Evolutionary conservation across 164 flowering plant species (phyloP).

Genomic region (Aristolochia contorta): DNA sequence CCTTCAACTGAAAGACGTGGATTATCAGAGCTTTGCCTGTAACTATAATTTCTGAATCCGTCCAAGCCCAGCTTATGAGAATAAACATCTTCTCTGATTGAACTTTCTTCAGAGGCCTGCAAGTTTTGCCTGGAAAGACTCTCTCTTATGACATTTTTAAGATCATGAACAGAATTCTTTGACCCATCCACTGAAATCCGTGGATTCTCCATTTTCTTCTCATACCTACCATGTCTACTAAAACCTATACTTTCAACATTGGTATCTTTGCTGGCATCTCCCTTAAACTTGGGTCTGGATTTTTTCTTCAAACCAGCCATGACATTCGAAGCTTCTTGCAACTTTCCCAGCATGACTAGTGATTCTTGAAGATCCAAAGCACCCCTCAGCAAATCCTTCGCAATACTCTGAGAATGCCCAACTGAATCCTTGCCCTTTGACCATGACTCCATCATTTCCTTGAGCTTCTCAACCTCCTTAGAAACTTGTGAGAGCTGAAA

Average conservation of each 20-base stretch:
- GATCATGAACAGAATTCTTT: slow-evolving; percentile 34
- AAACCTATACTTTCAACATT: slow-evolving; percentile 16
- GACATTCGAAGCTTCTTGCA: slow-evolving; percentile 56
- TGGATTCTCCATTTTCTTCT: slow-evolving; percentile 19
- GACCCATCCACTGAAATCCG: slow-evolving; percentile 34
- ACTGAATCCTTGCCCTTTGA: slow-evolving; percentile 31
- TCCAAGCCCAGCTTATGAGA: slow-evolving; percentile 15
- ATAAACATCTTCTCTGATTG: slow-evolving; percentile 8
- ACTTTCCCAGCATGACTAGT: slow-evolving; percentile 48
- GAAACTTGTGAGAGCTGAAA: slow-evolving; percentile 56
- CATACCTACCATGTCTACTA: slow-evolving; percentile 7
- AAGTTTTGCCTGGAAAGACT: slow-evolving; percentile 10
- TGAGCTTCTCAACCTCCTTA: slow-evolving; percentile 62
- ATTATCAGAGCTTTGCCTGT: slow-evolving; percentile 15
- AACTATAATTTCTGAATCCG: slow-evolving; percentile 13
- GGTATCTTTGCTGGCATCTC: slow-evolving; percentile 11
- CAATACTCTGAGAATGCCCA: slow-evolving; percentile 40
- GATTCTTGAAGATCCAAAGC: slow-evolving; percentile 86
- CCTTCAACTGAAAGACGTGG: slow-evolving; percentile 30
- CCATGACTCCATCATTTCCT: slow-evolving; percentile 53
- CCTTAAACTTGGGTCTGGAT: slow-evolving; percentile 20
- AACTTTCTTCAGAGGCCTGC: background rate
- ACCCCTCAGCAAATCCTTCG: slow-evolving; percentile 58
- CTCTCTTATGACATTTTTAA: slow-evolving; percentile 37
- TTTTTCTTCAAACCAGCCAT: slow-evolving; percentile 36